Base-by-base conservation (phyloP, 306 rosid genomes). In the Cucumis cinereus region DNA sequence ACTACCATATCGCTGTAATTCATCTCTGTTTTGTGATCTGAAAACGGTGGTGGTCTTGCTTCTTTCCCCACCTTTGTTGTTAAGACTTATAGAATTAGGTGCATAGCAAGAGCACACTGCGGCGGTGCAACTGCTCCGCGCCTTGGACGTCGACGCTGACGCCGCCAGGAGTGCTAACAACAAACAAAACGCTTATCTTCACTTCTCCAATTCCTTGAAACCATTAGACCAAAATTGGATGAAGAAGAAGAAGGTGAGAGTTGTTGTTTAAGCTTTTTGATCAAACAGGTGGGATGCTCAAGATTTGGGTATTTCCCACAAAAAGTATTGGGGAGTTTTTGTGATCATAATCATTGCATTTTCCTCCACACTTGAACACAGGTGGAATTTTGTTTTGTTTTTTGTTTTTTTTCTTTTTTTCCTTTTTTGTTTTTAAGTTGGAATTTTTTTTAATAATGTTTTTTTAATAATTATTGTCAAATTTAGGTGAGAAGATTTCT, bases 51-150 rank as follows among this genome's bases (percentile, higher is more conserved):
- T 38, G 9, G 66, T 41, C 77, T 52, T 77, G 35, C 62, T 77
- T 80, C 78, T 81, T 50, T 43, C 61, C 1, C 45, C 45, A 8
- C 68, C 45, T 75, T 73, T 83, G 57, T 26, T 80, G 79, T 69
- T 57, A 54, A 60, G 54, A 47, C 33, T 30, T 30, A 30, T 30
- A 30, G 33, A 30, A 30, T 30, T 30, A 56, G 84, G 82, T 38
- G 60, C 86, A 59, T 77, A 83, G 84, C 86, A 83, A 80, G 84
- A 83, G 74, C 84, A 80, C 79, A 77, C 86, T 55, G 80, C 63
- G 73, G 84, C 77, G n/a, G 84, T 80, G 86, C 86, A 83, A 78
- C 76, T 78, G 84, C 73, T 80, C 63, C 78, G 78, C 67, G 41
- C 22, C 33, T 30, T 30, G 4, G 3, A 30, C 33, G 33, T 30